These are phyloP conservation scores for Phaseolus coccineus DNA, from an alignment of 331 rosid species.

Conservation along the genomic window DNA sequence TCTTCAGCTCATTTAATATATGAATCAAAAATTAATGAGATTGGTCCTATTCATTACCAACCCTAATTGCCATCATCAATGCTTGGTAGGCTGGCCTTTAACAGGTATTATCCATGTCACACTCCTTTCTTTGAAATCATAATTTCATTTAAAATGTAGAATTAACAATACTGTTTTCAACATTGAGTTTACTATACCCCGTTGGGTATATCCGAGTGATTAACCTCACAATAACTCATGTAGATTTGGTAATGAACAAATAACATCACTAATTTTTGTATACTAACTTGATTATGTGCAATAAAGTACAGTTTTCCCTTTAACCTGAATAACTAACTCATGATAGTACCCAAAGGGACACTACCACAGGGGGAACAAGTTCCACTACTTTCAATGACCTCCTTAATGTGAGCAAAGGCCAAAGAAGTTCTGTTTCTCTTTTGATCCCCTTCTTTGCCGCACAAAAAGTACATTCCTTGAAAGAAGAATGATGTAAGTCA, in stretches of 20 bases:
- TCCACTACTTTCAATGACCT: background rate
- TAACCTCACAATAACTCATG: no score
- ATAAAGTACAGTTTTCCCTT: background rate
- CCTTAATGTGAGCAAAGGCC: slow-evolving; percentile 4
- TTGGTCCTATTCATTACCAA: background rate
- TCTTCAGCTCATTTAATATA: no score
- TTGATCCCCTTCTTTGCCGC: slow-evolving; percentile 17
- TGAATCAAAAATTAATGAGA: no score
- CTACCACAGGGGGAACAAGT: background rate
- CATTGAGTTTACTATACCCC: background rate
- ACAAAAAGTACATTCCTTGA: background rate
- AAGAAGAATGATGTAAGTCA: slow-evolving; percentile 32
- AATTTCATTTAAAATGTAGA: background rate
- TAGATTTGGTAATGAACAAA: background rate
- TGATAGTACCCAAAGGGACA: background rate
- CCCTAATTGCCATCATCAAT: background rate
- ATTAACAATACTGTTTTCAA: background rate
- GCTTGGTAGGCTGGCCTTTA: background rate
- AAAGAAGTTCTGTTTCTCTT: background rate
- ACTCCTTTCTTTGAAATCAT: background rate
- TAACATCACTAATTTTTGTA: background rate
- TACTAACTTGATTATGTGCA: background rate
- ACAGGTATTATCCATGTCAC: background rate
- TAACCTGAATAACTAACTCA: background rate
- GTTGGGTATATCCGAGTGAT: background rate